These are phyloP conservation scores for Hippophae gyantsensis DNA, from an alignment of 306 rosid species.

Conservation along the genomic window DNA sequence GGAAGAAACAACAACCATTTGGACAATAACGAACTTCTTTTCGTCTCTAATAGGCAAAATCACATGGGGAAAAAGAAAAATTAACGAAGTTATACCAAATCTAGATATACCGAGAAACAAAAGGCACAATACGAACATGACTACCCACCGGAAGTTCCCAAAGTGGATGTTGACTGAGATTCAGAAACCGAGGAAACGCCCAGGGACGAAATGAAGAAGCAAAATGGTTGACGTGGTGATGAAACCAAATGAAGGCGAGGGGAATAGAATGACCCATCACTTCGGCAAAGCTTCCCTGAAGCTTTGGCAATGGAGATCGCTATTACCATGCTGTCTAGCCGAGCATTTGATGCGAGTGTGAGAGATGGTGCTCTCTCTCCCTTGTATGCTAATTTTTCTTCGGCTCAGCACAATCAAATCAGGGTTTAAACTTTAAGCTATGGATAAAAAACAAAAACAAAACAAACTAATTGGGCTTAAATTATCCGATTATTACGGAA, in stretches of 20 bases:
- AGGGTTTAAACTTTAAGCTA: too few species aligned
- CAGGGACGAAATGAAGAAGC: conserved; percentile 31
- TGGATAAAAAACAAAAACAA: too few species aligned
- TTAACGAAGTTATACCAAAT: not conserved
- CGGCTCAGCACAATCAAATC: too few species aligned
- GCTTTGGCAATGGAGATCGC: conserved; percentile 32
- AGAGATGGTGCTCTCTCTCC: too few species aligned
- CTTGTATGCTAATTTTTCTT: too few species aligned
- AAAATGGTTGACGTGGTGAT: conserved; percentile 9
- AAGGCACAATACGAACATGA: not conserved
- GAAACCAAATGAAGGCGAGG: conserved; percentile 11
- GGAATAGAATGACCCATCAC: conserved; percentile 6
- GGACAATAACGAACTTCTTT: conserved; percentile 48
- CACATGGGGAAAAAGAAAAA: conserved; percentile 1
- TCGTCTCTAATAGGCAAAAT: conserved; percentile 18
- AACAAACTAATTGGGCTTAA: too few species aligned
- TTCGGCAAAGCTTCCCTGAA: conserved; percentile 32
- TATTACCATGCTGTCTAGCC: conserved; percentile 23
- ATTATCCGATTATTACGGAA: too few species aligned
- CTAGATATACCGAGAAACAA: conserved; percentile 10
- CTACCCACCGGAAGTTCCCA: conserved; percentile 39
- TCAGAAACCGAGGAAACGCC: conserved; percentile 28
- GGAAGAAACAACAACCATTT: conserved; percentile 76
- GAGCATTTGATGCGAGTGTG: too few species aligned
- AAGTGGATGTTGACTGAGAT: conserved; percentile 37